phyloP scores from a whole-genome alignment of 768 basidiomycete genomes.

The Harrya chromipes region DNA sequence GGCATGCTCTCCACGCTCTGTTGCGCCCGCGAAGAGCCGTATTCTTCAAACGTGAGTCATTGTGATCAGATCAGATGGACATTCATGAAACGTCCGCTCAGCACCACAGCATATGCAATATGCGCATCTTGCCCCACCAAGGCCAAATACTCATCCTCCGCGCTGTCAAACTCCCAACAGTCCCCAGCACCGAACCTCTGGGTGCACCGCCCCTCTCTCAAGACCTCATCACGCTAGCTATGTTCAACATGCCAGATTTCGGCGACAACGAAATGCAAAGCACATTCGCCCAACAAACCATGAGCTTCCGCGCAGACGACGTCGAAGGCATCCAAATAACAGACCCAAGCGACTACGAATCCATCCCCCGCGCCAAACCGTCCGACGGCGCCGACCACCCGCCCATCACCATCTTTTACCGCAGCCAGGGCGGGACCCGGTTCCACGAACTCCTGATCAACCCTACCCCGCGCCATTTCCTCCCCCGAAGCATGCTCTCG shows the following conservation, averaged over 20 bases:
- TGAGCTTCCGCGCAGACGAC: conserved; percentile 32
- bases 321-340: conserved; percentile 35
- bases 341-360: conserved; percentile 26
- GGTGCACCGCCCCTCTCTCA: conserved; percentile 19
- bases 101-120: conserved; percentile 49
- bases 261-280: conserved; percentile 28
- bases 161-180: conserved; percentile 26
- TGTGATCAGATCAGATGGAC: too few species aligned
- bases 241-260: conserved; percentile 31
- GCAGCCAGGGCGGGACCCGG: conserved; percentile 26
- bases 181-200: background rate
- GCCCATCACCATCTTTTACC: conserved; percentile 34
- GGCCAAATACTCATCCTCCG: conserved; percentile 52
- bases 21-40: conserved; percentile 33
- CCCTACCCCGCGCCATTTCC: conserved; percentile 20
- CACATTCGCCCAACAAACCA: conserved; percentile 25
- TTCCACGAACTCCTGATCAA: conserved; percentile 30
- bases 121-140: conserved; percentile 52
- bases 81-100: conserved; percentile 20
- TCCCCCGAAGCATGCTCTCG: conserved; percentile 23
- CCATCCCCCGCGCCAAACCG: conserved; percentile 12
- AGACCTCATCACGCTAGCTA: conserved; percentile 29
- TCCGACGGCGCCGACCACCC: conserved; percentile 27
- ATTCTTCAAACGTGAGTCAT: conserved; percentile 27
- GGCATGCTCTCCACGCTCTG: conserved; percentile 37